A percentile compares a stretch with the other conserved stretches of the same genome.
Evolutionary conservation across 2,329 filamentous ascomycete genomes (phyloP).

Genomic region (Exophiala sideris): DNA sequence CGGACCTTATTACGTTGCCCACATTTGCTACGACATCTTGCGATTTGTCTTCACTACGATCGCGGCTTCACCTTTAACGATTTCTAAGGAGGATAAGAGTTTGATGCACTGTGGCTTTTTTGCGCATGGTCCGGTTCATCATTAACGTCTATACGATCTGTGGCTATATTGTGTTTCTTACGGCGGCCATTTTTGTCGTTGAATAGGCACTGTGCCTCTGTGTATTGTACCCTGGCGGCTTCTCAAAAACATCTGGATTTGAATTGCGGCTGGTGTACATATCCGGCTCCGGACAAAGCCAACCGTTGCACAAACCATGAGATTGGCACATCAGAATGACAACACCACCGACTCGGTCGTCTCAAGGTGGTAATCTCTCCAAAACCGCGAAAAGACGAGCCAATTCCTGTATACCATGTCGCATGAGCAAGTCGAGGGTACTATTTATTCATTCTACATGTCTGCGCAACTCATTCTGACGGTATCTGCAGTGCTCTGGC

Average conservation of each 20-base stretch:
- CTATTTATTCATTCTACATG: background rate
- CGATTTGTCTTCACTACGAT: no score
- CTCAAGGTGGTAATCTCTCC: slow-evolving; percentile 4
- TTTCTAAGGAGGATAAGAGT: no score
- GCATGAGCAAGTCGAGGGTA: slow-evolving; percentile 25
- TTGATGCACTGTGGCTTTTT: no score
- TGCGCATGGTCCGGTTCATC: no score
- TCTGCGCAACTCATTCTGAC: background rate
- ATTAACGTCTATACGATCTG: no score
- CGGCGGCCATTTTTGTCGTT: no score
- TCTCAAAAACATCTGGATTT: background rate
- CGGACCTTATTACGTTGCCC: no score
- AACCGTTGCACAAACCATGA: slow-evolving; percentile 20
- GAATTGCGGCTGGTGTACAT: background rate
- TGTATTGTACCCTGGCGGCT: background rate
- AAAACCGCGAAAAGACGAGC: slow-evolving; percentile 18
- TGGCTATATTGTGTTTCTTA: no score
- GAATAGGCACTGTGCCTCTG: background rate
- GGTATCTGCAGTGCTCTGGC: slow-evolving; percentile 13
- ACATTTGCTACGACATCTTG: no score
- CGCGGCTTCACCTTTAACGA: background rate
- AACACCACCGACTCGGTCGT: slow-evolving; percentile 10
- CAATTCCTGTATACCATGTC: slow-evolving; percentile 24
- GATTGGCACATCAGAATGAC: slow-evolving; percentile 16
- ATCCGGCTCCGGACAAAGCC: slow-evolving; percentile 2